A percentile compares a stretch with the other conserved stretches of the same genome.
Evolutionary conservation across 2,329 filamentous ascomycete genomes (phyloP).

Genomic region (Dryadomyces quercivorus): DNA sequence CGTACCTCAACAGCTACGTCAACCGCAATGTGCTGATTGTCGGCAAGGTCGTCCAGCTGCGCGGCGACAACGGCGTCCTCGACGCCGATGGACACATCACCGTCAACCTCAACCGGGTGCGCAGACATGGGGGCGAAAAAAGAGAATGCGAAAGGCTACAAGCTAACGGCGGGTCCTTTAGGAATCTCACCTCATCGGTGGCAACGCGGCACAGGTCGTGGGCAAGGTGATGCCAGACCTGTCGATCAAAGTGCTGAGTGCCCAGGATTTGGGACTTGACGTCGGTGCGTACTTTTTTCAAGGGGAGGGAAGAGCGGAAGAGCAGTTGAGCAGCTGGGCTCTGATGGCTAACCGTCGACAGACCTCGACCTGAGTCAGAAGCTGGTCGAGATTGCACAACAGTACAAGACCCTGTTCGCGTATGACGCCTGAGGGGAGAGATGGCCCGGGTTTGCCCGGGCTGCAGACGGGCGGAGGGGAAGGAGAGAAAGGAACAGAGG

Average conservation of each 20-base stretch:
- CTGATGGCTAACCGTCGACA: background rate
- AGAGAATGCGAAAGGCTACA: background rate
- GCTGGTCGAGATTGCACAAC: slow-evolving; percentile 11
- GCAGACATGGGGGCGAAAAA: background rate
- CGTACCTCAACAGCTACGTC: slow-evolving; percentile 66
- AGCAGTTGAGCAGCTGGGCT: too few species aligned
- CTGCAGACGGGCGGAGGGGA: too few species aligned
- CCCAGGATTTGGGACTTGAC: slow-evolving; percentile 54
- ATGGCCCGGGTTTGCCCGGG: too few species aligned
- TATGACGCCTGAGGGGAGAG: background rate
- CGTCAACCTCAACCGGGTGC: slow-evolving; percentile 59
- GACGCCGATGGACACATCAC: slow-evolving; percentile 71
- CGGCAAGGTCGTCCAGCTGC: slow-evolving; percentile 72
- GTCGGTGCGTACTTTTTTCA: slow-evolving; percentile 44
- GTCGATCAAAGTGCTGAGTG: slow-evolving; percentile 56
- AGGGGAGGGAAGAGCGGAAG: background rate
- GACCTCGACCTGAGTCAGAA: slow-evolving; percentile 11
- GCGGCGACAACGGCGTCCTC: slow-evolving; percentile 67
- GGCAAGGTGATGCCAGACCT: slow-evolving; percentile 69
- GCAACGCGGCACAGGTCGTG: slow-evolving; percentile 63
- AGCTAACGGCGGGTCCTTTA: slow-evolving; percentile 19
- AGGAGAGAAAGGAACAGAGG: too few species aligned
- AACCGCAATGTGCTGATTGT: slow-evolving; percentile 69
- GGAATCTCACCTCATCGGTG: slow-evolving; percentile 59
- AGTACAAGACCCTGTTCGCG: slow-evolving; percentile 7